Evolutionary conservation across 2,329 filamentous ascomycete species (phyloP), one percentile per base, ranked within the genome.

Genomic region (Hawksworthiomyces lignivorus): DNA sequence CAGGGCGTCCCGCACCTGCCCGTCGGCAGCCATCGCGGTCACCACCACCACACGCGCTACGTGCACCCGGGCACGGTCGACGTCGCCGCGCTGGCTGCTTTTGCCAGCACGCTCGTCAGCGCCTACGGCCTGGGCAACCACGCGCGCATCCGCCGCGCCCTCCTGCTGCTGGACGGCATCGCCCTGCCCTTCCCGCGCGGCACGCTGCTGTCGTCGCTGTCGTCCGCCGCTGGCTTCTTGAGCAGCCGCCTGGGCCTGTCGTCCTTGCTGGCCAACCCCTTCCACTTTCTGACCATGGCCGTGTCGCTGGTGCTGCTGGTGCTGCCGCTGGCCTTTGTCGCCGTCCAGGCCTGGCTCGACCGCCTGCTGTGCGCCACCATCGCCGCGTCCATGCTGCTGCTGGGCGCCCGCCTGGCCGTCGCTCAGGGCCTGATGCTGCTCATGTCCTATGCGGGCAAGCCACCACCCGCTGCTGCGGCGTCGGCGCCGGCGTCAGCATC

Each of bases 381-480:
- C 45, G 84, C 92, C 4, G 64, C 87, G 21, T 78, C 83, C 45
- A 98, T 98, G 92, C 90, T 95, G 48, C 70, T 81, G 26, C 73
- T 97, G 5, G 92, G 92, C 11, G 75, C 83, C 50, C 83, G 88
- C 7, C 74, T 97, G 11, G 89, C 89, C 17, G 80, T 86, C 41
- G 84, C 85, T 1, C 78, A 98, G 52, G 92, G 89, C 1, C 78
- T 88, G 21, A 97, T 98, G 87, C 75, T 98, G 24, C 75, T 98
- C 45, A 96, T 98, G 90, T 90, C 84, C 4, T 96, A 94, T 59
- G 59, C 57, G 24, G 71, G 72, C 9, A 39, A 43, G 24, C n/a
- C 44, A 53, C 21, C 45, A 50, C 4, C 46, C 51, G 28, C 37
- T 8, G 24, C 8, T 12, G 24, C 47, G 3, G 44, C 44, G 17